Conservation (phyloP, 257 asterid genomes). For the Przewalskia tangutica region DNA sequence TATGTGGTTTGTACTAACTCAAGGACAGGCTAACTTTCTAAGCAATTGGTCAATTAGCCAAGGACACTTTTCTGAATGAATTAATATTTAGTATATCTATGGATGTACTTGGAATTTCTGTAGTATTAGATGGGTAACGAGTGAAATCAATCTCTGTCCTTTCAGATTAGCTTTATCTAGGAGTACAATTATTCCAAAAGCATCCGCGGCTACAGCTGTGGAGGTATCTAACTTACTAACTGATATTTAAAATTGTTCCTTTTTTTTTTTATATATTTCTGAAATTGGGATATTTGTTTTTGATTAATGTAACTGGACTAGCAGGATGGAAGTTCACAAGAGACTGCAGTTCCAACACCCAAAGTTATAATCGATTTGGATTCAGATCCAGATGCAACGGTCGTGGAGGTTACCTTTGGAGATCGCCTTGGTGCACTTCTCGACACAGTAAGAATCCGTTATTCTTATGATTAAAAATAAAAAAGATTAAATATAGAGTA, state of each 20-base stretch:
- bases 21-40: background rate
- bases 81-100: background rate
- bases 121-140: background rate
- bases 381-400: conserved; percentile 80
- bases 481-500: no score
- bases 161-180: conserved; percentile 44
- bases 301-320: background rate
- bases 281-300: background rate
- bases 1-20: background rate
- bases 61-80: background rate
- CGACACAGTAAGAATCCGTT: conserved; percentile 51
- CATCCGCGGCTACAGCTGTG: conserved; percentile 43
- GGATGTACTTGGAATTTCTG: background rate
- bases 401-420: conserved; percentile 88
- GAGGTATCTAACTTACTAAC: conserved; percentile 43
- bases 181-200: conserved; percentile 38
- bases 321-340: conserved; percentile 60
- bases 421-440: conserved; percentile 95
- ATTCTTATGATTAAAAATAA: background rate
- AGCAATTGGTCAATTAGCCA: background rate
- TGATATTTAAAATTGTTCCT: conserved; percentile 2
- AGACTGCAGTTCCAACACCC: conserved; percentile 60
- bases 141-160: conserved; percentile 6
- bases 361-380: conserved; percentile 81
- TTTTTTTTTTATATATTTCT: background rate